A percentile compares a stretch with the other conserved stretches of the same genome.
Evolutionary conservation across 2,329 filamentous ascomycete genomes (phyloP).

Genomic region (Epichloe coenophiala): DNA sequence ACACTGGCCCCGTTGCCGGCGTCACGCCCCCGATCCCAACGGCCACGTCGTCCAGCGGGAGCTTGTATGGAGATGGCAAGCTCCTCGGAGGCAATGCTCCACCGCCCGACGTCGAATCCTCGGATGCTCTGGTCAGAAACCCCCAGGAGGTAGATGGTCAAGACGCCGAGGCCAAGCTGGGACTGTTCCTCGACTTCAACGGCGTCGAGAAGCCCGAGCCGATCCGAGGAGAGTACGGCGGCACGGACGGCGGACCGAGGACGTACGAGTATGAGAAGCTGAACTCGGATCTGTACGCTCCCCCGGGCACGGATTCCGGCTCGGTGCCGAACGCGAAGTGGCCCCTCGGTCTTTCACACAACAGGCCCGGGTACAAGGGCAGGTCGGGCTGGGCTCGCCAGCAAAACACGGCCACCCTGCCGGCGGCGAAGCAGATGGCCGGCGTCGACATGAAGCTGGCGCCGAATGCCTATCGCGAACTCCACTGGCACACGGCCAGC

Average conservation of each 20-base stretch:
- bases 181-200: constrained; percentile 40
- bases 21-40: constrained; percentile 24
- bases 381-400: constrained; percentile 40
- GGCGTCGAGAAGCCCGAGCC: constrained; percentile 38
- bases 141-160: constrained; percentile 35
- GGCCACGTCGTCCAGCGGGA: constrained; percentile 23
- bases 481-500: constrained; percentile 47
- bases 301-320: constrained; percentile 41
- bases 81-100: constrained; percentile 27
- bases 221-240: constrained; percentile 35
- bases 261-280: constrained; percentile 35
- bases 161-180: constrained; percentile 33
- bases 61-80: constrained; percentile 24
- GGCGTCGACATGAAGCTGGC: constrained; percentile 46
- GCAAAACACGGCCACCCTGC: constrained; percentile 38
- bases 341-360: constrained; percentile 40
- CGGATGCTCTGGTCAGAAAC: constrained; percentile 24
- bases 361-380: constrained; percentile 28
- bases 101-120: constrained; percentile 22
- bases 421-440: constrained; percentile 35
- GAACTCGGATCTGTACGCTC: constrained; percentile 40
- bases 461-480: constrained; percentile 45
- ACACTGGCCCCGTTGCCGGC: constrained; percentile 27
- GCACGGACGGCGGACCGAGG: constrained; percentile 38
- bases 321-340: constrained; percentile 34